Base-by-base conservation (phyloP, 306 rosid species). In the Vigna mungo region DNA sequence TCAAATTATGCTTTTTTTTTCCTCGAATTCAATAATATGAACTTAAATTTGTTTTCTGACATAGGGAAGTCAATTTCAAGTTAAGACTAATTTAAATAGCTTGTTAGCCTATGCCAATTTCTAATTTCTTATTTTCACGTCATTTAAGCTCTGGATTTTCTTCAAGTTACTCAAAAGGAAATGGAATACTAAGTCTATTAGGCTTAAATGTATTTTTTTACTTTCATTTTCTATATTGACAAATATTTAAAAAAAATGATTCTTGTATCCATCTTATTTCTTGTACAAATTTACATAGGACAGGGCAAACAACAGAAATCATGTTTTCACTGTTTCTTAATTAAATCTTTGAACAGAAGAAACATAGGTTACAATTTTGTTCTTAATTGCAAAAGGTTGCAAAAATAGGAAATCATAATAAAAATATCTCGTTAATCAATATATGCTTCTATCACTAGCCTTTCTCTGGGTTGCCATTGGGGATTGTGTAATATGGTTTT, bases 61-160 rank as follows among this genome's bases (percentile, higher is more conserved):
- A 27, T 16, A 34, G 55, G n/a, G 39, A 61, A 49, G 30, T 39
- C 18, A 4, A 60, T 47, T 69, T 68, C 53, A 18, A 48, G 53
- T 75, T 10, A 46, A 44, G n/a, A 61, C 18, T 36, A 7, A 32
- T 71, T 49, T 11, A 53, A 65, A 41, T 39, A 65, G 72, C 25
- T 60, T 23, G 62, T 68, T 71, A 61, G 49, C 82, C 13, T 23
- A 61, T 34, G 23, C 18, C 2, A 8, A 16, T 16, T 66, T 44
- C 46, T 55, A 14, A 41, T 37, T 23, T 62, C 52, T 53, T 53
- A 14, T 54, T 52, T 54, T 71, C 65, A 53, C 64, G 55, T 53
- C 48, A 34, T 53, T 52, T 52, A 6, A 36, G 51, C 2, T 55
- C 16, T 36, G 34, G 53, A 51, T 23, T 74, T 73, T 44, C 52